Percentiles rank a stretch among this genome's conserved stretches.
phyloP scores from a whole-genome alignment of 2,329 filamentous ascomycete species.

The Fusarium lateritium region DNA sequence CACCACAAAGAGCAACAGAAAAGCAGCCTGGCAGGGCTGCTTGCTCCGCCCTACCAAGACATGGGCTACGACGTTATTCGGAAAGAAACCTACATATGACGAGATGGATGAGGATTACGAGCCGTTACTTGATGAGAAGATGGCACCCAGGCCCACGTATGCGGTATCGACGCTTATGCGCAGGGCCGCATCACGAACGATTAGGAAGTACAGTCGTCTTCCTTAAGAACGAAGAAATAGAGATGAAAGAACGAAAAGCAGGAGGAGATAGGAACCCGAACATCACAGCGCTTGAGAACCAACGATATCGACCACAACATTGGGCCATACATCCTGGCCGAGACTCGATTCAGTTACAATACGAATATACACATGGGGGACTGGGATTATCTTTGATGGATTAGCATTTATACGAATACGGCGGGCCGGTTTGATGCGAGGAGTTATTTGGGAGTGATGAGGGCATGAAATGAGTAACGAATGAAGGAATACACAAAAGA shows the following conservation, averaged over 20 bases:
- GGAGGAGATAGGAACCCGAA: background rate
- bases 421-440: constrained; percentile 4
- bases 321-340: background rate
- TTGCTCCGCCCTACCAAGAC: constrained; percentile 33
- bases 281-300: background rate
- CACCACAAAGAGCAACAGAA: constrained; percentile 1
- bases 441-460: background rate
- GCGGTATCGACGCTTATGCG: constrained; percentile 59
- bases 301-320: no score
- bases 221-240: background rate
- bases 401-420: constrained; percentile 1
- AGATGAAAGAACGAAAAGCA: background rate
- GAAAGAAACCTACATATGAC: constrained; percentile 3
- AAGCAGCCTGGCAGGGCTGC: constrained; percentile 25
- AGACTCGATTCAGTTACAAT: no score
- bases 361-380: background rate
- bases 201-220: constrained; percentile 55
- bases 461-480: constrained; percentile 1
- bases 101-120: constrained; percentile 41
- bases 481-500: background rate
- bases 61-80: constrained; percentile 18
- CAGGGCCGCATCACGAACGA: constrained; percentile 59
- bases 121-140: constrained; percentile 41
- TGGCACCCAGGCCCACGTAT: constrained; percentile 55
- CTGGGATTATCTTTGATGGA: background rate